These are phyloP conservation scores for Xenosphaeropsis pyriputrescens DNA, from an alignment of 2,329 filamentous ascomycete species.

Conservation along the genomic window DNA sequence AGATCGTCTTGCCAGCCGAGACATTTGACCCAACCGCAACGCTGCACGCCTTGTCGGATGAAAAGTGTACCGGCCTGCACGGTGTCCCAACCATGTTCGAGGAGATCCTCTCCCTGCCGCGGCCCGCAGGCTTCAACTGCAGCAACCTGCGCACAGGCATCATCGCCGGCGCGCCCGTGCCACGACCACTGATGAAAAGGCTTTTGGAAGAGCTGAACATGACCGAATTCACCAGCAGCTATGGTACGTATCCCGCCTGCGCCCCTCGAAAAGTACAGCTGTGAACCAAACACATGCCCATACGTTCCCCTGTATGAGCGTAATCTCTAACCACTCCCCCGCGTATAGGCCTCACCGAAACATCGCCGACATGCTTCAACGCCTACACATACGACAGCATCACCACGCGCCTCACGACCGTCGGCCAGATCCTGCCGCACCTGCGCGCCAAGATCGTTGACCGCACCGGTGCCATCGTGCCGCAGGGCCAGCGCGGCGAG, in stretches of 20 bases:
- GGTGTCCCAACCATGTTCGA: conserved; percentile 64
- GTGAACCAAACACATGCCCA: too few species aligned
- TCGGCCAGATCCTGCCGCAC: conserved; percentile 64
- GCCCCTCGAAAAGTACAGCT: too few species aligned
- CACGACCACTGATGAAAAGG: conserved; percentile 58
- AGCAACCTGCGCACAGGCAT: conserved; percentile 57
- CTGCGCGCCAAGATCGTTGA: conserved; percentile 66
- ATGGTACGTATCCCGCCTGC: conserved; percentile 15
- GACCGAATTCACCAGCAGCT: conserved; percentile 57
- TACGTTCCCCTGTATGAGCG: too few species aligned
- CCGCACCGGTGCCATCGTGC: conserved; percentile 47
- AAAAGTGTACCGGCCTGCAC: conserved; percentile 60
- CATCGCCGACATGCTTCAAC: conserved; percentile 68
- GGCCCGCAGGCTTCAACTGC: conserved; percentile 12
- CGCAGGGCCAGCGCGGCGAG: conserved; percentile 55
- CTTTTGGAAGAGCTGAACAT: conserved; percentile 60
- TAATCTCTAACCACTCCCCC: too few species aligned
- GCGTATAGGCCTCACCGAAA: conserved; percentile 53
- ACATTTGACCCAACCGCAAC: conserved; percentile 56
- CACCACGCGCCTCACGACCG: conserved; percentile 50
- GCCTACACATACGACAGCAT: conserved; percentile 60
- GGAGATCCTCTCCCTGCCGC: conserved; percentile 11
- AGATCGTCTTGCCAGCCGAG: conserved; percentile 63
- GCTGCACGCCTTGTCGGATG: conserved; percentile 49
- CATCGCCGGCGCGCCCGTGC: conserved; percentile 65